These are phyloP conservation scores for Aspergillus quadricinctus DNA, from an alignment of 2,329 filamentous ascomycete species.

Conservation along the genomic window DNA sequence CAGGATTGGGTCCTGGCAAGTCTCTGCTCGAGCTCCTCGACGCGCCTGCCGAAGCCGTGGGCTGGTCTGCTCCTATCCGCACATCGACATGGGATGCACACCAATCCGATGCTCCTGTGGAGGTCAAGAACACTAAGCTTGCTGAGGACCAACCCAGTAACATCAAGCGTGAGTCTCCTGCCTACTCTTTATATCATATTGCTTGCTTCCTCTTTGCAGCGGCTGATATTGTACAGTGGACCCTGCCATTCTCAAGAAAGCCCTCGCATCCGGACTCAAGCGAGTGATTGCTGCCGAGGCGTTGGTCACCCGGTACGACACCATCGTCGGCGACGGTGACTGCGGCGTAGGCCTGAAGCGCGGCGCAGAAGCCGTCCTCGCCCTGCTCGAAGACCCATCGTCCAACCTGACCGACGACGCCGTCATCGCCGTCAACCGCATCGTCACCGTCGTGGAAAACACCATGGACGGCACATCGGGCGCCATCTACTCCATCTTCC, in stretches of 20 bases:
- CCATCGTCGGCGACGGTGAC: slow-evolving; percentile 84
- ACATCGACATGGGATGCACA: slow-evolving; percentile 55
- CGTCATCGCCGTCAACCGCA: slow-evolving; percentile 55
- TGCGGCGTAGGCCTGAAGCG: slow-evolving; percentile 83
- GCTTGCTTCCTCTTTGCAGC: not conserved
- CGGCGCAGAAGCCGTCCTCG: slow-evolving; percentile 65
- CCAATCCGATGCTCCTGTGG: slow-evolving; percentile 39
- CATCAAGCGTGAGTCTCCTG: slow-evolving; percentile 42
- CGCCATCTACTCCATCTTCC: slow-evolving; percentile 81
- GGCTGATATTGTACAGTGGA: slow-evolving; percentile 42
- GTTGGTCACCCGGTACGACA: slow-evolving; percentile 65
- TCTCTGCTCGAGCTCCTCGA: slow-evolving; percentile 64
- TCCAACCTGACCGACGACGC: slow-evolving; percentile 52
- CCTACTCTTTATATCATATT: not conserved
- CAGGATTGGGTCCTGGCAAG: slow-evolving; percentile 50
- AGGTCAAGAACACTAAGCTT: slow-evolving; percentile 38
- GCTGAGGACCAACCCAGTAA: slow-evolving; percentile 50
- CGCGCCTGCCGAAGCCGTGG: slow-evolving; percentile 62
- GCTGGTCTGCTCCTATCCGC: slow-evolving; percentile 60
- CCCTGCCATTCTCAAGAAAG: slow-evolving; percentile 46
- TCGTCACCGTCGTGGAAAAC: slow-evolving; percentile 62
- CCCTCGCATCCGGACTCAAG: slow-evolving; percentile 53
- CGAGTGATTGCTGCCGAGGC: slow-evolving; percentile 60
- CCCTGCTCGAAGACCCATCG: slow-evolving; percentile 36
- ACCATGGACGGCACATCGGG: slow-evolving; percentile 72